Evolutionary conservation across 345 rosid species (phyloP).

Genomic region (Rhodomyrtus tomentosa): DNA sequence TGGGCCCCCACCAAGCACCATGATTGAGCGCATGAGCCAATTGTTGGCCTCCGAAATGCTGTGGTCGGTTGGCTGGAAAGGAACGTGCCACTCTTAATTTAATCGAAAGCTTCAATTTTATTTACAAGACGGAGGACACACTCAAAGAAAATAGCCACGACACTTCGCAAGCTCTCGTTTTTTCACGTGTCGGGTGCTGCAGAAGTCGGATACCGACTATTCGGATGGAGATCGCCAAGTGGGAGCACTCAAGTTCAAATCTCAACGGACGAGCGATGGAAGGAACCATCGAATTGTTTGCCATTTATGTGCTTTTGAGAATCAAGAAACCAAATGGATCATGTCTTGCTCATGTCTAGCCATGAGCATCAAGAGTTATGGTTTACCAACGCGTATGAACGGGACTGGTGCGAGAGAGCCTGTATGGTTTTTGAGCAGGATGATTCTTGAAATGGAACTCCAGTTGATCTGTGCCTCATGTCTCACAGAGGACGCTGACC

Average conservation of each 20-base stretch:
- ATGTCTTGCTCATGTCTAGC: not conserved
- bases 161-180: too few relatives aligned
- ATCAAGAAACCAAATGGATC: not conserved
- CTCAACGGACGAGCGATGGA: not conserved
- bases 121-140: not conserved
- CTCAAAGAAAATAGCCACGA: not conserved
- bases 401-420: too few relatives aligned
- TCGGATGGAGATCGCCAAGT: too few relatives aligned
- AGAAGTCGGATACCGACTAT: too few relatives aligned
- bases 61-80: not conserved
- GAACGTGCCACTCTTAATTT: not conserved
- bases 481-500: not conserved
- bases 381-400: too few relatives aligned
- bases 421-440: too few relatives aligned
- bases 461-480: too few relatives aligned
- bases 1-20: not conserved
- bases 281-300: not conserved
- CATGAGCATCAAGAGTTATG: too few relatives aligned
- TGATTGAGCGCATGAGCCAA: not conserved
- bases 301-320: not conserved
- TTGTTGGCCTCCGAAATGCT: not conserved
- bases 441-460: too few relatives aligned
- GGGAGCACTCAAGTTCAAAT: too few relatives aligned
- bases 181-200: too few relatives aligned
- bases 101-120: not conserved